Conservation (phyloP, 2,329 filamentous ascomycete species). For the Scedosporium apiospermum region DNA sequence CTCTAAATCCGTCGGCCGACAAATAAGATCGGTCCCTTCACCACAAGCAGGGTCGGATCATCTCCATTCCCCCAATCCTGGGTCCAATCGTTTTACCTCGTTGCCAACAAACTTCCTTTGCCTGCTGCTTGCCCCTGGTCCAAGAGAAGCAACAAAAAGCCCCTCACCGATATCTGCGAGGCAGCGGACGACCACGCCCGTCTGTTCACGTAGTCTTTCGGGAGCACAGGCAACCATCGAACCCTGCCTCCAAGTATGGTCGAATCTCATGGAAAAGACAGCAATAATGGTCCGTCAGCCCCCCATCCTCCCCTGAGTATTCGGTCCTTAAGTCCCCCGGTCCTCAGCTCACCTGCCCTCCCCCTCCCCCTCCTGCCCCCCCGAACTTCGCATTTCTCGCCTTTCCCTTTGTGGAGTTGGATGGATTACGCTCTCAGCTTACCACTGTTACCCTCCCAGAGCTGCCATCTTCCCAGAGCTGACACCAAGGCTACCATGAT, state of each 20-base stretch:
- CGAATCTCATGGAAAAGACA: slow-evolving; percentile 1
- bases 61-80: background rate
- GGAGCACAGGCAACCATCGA: background rate
- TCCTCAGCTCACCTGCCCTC: background rate
- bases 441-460: background rate
- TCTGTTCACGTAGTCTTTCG: background rate
- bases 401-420: background rate
- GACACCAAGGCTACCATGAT: slow-evolving; percentile 4
- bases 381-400: background rate
- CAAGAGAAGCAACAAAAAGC: no score
- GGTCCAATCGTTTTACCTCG: background rate
- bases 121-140: background rate
- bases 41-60: background rate
- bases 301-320: background rate
- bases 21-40: background rate
- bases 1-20: background rate
- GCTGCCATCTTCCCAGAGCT: background rate
- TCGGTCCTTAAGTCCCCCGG: background rate
- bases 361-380: background rate
- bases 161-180: background rate
- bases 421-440: slow-evolving; percentile 1
- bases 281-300: slow-evolving; percentile 2
- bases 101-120: background rate
- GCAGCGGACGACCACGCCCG: background rate
- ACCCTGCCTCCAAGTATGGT: slow-evolving; percentile 5